Evolutionary conservation across 768 basidiomycete genomes (phyloP).

Genomic region (Amanita polypyramis): DNA sequence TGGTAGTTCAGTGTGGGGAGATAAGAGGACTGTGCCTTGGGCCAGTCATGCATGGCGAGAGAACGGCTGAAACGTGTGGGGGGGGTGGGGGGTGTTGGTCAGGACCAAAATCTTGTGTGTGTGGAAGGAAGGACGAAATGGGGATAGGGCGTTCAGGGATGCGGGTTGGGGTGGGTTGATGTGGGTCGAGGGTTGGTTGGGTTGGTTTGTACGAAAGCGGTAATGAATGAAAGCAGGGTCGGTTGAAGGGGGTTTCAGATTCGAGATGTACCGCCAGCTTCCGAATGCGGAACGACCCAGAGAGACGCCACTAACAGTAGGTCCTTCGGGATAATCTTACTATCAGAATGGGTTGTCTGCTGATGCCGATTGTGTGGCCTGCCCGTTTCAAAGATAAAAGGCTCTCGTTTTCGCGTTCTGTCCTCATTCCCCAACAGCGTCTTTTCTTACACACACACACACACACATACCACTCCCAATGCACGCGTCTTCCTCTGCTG

Average conservation of each 20-base stretch:
- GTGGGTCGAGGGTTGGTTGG: not conserved
- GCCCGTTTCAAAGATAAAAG: conserved; percentile 23
- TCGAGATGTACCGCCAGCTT: not conserved
- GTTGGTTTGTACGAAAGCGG: not conserved
- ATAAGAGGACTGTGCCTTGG: conserved; percentile 2
- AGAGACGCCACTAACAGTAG: conserved; percentile 7
- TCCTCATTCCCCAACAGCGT: conserved; percentile 14
- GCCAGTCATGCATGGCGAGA: not conserved
- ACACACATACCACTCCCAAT: too few species aligned
- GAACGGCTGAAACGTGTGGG: not conserved
- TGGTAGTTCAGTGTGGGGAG: not conserved
- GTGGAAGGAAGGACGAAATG: not conserved
- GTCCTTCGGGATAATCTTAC: conserved; percentile 8
- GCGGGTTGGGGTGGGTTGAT: not conserved
- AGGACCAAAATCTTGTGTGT: not conserved
- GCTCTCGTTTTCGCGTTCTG: conserved; percentile 13
- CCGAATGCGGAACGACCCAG: not conserved
- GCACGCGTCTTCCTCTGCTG: conserved; percentile 10
- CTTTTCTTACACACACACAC: not conserved
- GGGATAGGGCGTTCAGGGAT: not conserved
- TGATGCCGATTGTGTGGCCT: conserved; percentile 6
- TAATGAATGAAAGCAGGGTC: conserved; percentile 4
- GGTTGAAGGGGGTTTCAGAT: conserved; percentile 3
- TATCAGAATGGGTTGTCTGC: conserved; percentile 1
- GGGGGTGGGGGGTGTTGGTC: too few species aligned